Evolutionary conservation across 1,139 yeast species (phyloP).

Genomic region (Magnusiomyces fungicola): DNA sequence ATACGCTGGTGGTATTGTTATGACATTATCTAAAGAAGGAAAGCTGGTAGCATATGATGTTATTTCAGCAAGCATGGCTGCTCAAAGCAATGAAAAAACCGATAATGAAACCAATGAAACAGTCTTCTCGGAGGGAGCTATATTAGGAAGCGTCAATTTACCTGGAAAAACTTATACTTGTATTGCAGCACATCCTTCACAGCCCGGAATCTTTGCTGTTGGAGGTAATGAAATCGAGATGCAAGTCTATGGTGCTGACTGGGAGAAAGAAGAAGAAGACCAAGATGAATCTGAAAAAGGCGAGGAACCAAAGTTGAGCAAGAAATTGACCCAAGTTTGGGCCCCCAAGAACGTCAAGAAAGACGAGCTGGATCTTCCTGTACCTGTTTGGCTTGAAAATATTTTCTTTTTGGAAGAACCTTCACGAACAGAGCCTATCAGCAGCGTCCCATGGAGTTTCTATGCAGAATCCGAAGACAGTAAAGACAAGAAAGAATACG

Average conservation of each 20-base stretch:
- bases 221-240: slow-evolving; percentile 46
- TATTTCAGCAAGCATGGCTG: slow-evolving; percentile 1
- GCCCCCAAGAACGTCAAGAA: slow-evolving; percentile 35
- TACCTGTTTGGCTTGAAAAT: slow-evolving; percentile 33
- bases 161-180: slow-evolving; percentile 2
- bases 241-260: slow-evolving; percentile 23
- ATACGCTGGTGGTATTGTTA: slow-evolving; percentile 6
- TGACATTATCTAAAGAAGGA: slow-evolving; percentile 21
- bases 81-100: neutral
- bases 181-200: slow-evolving; percentile 10
- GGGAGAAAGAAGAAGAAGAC: slow-evolving; percentile 5
- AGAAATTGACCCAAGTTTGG: slow-evolving; percentile 23
- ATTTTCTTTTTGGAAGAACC: slow-evolving; percentile 25
- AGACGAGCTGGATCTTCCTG: slow-evolving; percentile 32
- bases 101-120: neutral
- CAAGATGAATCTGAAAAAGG: too few species aligned
- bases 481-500: slow-evolving; percentile 20
- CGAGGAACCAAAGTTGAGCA: slow-evolving; percentile 5
- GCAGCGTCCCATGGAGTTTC: slow-evolving; percentile 3
- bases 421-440: neutral
- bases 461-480: slow-evolving; percentile 5
- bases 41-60: slow-evolving; percentile 24
- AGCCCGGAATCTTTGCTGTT: slow-evolving; percentile 23
- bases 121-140: neutral
- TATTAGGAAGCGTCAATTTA: neutral